Percentiles rank a stretch among this genome's conserved stretches.
Conservation (phyloP, 192 early-diverging fungal genomes). For the Coemansia reversa region DNA sequence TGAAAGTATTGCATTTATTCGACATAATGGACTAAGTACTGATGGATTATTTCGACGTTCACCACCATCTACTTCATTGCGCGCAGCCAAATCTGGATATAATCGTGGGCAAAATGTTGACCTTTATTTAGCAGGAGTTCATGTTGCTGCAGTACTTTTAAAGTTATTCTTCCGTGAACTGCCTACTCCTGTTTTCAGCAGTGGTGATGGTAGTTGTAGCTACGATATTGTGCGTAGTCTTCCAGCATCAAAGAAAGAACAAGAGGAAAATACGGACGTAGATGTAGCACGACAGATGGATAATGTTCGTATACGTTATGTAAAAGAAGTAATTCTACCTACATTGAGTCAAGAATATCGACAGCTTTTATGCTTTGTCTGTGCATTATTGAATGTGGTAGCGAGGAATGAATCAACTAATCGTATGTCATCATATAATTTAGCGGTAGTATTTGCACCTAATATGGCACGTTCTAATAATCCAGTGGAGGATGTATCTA, state of each 20-base stretch:
- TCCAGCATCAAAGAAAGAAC: slow-evolving; percentile 2
- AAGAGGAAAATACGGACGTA: not conserved
- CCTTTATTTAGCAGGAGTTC: slow-evolving; percentile 64
- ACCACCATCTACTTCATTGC: slow-evolving; percentile 67
- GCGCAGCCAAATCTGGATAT: slow-evolving; percentile 49
- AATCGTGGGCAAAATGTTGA: slow-evolving; percentile 53
- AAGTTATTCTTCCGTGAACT: slow-evolving; percentile 84
- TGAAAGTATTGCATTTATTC: slow-evolving; percentile 68
- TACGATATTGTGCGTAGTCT: slow-evolving; percentile 57
- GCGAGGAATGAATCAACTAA: slow-evolving; percentile 63
- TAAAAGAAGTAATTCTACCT: slow-evolving; percentile 30
- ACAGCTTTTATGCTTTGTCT: slow-evolving; percentile 27
- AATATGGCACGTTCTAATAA: slow-evolving; percentile 66
- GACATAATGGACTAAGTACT: slow-evolving; percentile 62
- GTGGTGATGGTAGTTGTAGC: slow-evolving; percentile 29
- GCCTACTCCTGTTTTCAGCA: slow-evolving; percentile 66
- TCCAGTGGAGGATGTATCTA: slow-evolving; percentile 43
- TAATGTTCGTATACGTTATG: slow-evolving; percentile 25
- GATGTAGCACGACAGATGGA: slow-evolving; percentile 33
- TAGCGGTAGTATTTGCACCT: slow-evolving; percentile 84
- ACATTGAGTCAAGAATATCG: slow-evolving; percentile 33
- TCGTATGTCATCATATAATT: slow-evolving; percentile 78
- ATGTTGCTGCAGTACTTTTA: slow-evolving; percentile 76
- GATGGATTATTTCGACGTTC: slow-evolving; percentile 89
- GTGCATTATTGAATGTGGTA: slow-evolving; percentile 63